Percentiles rank a stretch among this genome's conserved stretches.
Conservation (phyloP, 2,329 filamentous ascomycete genomes). For the Fusarium sp. region DNA sequence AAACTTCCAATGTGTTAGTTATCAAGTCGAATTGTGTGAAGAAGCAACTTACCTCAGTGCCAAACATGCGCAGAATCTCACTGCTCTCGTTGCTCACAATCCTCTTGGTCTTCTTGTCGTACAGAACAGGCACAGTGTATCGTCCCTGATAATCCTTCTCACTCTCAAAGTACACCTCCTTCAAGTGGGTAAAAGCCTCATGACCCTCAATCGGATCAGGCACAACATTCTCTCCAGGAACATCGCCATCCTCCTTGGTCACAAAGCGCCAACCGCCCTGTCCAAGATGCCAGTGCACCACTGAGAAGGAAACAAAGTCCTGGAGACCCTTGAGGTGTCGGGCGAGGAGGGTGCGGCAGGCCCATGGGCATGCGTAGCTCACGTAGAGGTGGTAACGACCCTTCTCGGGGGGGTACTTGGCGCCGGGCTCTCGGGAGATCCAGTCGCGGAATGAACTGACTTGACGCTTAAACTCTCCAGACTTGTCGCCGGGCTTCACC, state of each 20-base stretch:
- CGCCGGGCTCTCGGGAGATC: constrained; percentile 74
- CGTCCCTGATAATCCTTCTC: constrained; percentile 76
- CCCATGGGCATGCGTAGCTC: constrained; percentile 94
- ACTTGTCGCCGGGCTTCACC: constrained; percentile 78
- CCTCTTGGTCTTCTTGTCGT: constrained; percentile 74
- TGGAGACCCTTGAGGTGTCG: constrained; percentile 92
- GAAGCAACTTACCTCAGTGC: constrained; percentile 64
- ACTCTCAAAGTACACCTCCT: constrained; percentile 79
- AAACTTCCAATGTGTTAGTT: constrained; percentile 59
- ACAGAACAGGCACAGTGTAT: constrained; percentile 88
- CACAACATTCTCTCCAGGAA: constrained; percentile 68
- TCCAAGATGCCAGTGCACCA: constrained; percentile 91
- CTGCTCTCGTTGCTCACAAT: constrained; percentile 94
- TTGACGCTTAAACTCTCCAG: constrained; percentile 92
- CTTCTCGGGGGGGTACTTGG: constrained; percentile 83
- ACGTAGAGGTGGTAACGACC: constrained; percentile 94
- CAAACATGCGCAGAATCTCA: constrained; percentile 92
- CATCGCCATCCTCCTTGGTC: constrained; percentile 64
- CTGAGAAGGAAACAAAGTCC: constrained; percentile 77
- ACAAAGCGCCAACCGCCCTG: constrained; percentile 82
- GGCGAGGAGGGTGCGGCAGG: constrained; percentile 85
- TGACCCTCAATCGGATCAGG: constrained; percentile 74
- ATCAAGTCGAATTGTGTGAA: neutral
- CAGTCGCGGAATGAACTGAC: constrained; percentile 81
- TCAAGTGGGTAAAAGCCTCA: constrained; percentile 72